Conservation (phyloP, 257 asterid genomes). For the Nicotiana tomentosiformis region DNA sequence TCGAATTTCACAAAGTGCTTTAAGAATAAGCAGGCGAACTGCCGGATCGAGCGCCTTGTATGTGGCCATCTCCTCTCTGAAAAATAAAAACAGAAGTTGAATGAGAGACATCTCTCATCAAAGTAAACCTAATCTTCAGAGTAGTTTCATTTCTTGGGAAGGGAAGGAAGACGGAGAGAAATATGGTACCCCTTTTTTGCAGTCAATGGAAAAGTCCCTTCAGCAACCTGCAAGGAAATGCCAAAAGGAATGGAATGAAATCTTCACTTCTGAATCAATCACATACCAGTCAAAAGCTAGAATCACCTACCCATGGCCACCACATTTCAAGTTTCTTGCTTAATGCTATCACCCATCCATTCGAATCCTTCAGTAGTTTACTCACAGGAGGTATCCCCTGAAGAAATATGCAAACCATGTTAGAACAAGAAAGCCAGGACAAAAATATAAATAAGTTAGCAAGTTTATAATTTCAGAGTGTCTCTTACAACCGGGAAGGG, state of each 20-base stretch:
- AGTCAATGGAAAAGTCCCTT: constrained; percentile 68
- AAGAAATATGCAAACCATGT: constrained; percentile 5
- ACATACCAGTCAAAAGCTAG: not conserved
- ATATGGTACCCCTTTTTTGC: constrained; percentile 62
- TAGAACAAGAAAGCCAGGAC: not conserved
- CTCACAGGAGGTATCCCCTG: constrained; percentile 60
- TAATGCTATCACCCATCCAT: constrained; percentile 61
- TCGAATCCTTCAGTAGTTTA: constrained; percentile 37
- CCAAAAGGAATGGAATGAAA: constrained; percentile 9
- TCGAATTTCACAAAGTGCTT: constrained; percentile 91
- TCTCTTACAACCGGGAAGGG: not conserved
- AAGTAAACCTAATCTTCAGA: not conserved
- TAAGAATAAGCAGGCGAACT: constrained; percentile 61
- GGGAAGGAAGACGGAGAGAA: constrained; percentile 3
- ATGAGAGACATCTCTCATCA: not conserved
- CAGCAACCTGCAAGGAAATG: constrained; percentile 56
- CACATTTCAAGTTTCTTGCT: constrained; percentile 51
- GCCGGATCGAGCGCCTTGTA: constrained; percentile 73
- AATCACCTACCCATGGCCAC: constrained; percentile 90
- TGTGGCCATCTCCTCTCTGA: constrained; percentile 64
- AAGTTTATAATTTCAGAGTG: not conserved
- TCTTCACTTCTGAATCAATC: constrained; percentile 13
- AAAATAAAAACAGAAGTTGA: not conserved
- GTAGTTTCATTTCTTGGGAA: not conserved
- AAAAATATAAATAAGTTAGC: not conserved